These are phyloP conservation scores for Candida gigantensis DNA, from an alignment of 1,139 yeast species.

Conservation along the genomic window DNA sequence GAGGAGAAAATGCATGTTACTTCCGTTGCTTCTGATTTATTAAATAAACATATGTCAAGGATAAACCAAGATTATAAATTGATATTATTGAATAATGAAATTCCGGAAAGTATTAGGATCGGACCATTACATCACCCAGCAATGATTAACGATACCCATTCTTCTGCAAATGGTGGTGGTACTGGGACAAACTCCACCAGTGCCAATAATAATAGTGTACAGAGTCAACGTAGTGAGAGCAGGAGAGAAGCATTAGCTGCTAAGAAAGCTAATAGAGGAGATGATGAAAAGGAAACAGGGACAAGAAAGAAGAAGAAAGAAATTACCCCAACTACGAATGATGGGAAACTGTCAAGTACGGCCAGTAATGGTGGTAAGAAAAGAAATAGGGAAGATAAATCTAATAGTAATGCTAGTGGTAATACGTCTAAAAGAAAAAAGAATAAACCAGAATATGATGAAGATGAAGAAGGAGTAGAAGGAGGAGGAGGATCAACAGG, in stretches of 20 bases:
- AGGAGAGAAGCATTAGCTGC: conserved; percentile 94
- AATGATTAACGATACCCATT: conserved; percentile 52
- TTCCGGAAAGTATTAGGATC: conserved; percentile 60
- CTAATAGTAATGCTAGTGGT: conserved; percentile 5
- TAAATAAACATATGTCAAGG: conserved; percentile 67
- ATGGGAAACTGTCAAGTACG: neutral
- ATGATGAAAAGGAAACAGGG: conserved; percentile 23
- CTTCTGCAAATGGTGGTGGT: conserved; percentile 33
- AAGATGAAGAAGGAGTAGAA: conserved; percentile 3
- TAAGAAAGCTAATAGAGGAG: conserved; percentile 56
- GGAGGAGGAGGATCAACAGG: too few relatives aligned
- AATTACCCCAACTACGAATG: neutral
- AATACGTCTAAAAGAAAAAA: conserved; percentile 5
- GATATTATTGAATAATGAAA: conserved; percentile 70
- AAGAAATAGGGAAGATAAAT: conserved; percentile 4
- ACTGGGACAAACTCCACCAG: conserved; percentile 9
- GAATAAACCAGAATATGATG: conserved; percentile 9
- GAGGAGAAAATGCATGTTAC: conserved; percentile 99
- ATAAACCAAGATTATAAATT: conserved; percentile 78
- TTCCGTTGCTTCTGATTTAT: conserved; percentile 80
- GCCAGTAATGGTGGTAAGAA: conserved; percentile 4
- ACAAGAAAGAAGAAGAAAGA: conserved; percentile 25
- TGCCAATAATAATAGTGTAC: conserved; percentile 52
- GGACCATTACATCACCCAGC: conserved; percentile 93
- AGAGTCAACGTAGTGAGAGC: conserved; percentile 74